These are phyloP conservation scores for Parachaetomium inaequale DNA, from an alignment of 495 filamentous ascomycete species.

Conservation along the genomic window DNA sequence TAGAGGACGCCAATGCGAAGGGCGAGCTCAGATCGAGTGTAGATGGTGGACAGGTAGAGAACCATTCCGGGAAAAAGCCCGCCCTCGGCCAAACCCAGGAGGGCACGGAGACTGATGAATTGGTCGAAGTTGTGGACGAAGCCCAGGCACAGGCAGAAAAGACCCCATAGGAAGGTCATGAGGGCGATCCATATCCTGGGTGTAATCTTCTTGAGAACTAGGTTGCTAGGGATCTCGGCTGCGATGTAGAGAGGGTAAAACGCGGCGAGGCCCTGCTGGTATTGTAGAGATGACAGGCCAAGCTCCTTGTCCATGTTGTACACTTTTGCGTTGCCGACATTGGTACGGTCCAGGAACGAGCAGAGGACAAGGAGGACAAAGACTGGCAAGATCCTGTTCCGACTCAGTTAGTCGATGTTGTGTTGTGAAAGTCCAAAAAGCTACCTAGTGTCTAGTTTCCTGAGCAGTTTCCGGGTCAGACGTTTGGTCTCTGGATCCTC, in stretches of 20 bases:
- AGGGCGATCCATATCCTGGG: background rate
- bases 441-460: background rate
- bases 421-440: background rate
- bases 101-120: background rate
- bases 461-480: background rate
- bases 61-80: background rate
- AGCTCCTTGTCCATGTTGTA: background rate
- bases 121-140: background rate
- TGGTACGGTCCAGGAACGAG: constrained; percentile 1
- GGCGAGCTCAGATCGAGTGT: background rate
- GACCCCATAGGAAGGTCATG: background rate
- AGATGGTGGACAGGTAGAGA: background rate
- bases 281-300: background rate
- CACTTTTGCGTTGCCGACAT: background rate
- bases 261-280: background rate
- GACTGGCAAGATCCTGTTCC: background rate
- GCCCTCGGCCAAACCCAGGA: background rate
- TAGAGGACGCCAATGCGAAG: background rate
- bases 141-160: background rate
- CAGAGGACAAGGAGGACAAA: background rate
- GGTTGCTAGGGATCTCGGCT: background rate
- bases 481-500: background rate
- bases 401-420: background rate
- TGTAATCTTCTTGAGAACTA: background rate
- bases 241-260: background rate